Evolutionary conservation across 2,329 filamentous ascomycete species (phyloP).

Genomic region (Trichophyton mentagrophytes): DNA sequence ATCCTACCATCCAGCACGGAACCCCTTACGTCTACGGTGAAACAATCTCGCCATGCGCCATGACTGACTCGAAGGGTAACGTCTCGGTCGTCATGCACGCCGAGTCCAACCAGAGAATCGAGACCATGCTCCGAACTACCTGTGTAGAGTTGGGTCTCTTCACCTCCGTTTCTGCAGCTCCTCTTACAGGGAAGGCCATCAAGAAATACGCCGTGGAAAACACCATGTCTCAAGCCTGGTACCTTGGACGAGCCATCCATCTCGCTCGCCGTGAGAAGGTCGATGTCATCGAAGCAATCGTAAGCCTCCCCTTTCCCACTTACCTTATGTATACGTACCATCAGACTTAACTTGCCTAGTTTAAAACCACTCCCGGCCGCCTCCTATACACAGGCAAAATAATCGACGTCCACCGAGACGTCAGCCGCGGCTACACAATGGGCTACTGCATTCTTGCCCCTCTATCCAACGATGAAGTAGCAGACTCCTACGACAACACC

Average conservation of each 20-base stretch:
- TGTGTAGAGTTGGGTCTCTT: slow-evolving; percentile 18
- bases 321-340: background rate
- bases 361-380: slow-evolving; percentile 21
- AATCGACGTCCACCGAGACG: slow-evolving; percentile 28
- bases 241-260: slow-evolving; percentile 17
- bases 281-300: slow-evolving; percentile 32
- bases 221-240: slow-evolving; percentile 20
- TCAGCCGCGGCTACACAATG: slow-evolving; percentile 30
- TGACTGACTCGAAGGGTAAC: slow-evolving; percentile 32
- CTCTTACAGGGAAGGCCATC: slow-evolving; percentile 15
- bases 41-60: slow-evolving; percentile 25
- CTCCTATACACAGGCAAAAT: slow-evolving; percentile 36
- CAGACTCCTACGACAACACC: slow-evolving; percentile 3
- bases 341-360: slow-evolving; percentile 10
- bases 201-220: slow-evolving; percentile 18
- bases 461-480: slow-evolving; percentile 13
- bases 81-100: slow-evolving; percentile 17
- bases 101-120: slow-evolving; percentile 14
- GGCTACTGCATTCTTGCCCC: slow-evolving; percentile 22
- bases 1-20: slow-evolving; percentile 13
- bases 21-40: slow-evolving; percentile 33
- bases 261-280: slow-evolving; percentile 17
- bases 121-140: slow-evolving; percentile 15
- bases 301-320: slow-evolving; percentile 15
- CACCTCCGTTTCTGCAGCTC: slow-evolving; percentile 13